phyloP scores from a whole-genome alignment of 805 yeast species.

The Myxozyma kluyveri region DNA sequence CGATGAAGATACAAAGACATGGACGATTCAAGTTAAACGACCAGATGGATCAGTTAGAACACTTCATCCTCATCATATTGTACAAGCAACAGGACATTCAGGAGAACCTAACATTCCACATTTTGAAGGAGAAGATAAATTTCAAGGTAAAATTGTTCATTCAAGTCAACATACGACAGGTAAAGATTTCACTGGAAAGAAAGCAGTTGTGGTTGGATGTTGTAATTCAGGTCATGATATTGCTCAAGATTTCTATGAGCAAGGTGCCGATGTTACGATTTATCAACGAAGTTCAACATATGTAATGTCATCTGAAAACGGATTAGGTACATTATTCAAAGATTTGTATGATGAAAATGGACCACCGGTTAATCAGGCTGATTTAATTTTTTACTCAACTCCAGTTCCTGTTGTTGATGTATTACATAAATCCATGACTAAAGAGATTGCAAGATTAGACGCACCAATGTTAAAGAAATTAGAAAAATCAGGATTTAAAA shows the following conservation, averaged over 20 bases:
- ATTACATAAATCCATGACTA: conserved; percentile 41
- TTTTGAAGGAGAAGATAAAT: conserved; percentile 40
- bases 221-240: conserved; percentile 48
- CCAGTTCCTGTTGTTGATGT: conserved; percentile 40
- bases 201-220: conserved; percentile 46
- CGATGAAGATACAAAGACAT: conserved; percentile 2
- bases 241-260: conserved; percentile 46
- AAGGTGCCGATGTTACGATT: conserved; percentile 45
- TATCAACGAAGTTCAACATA: conserved; percentile 46
- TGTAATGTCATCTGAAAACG: conserved; percentile 42
- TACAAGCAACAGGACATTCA: conserved; percentile 48
- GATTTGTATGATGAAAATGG: conserved; percentile 40
- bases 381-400: conserved; percentile 38
- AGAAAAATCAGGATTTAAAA: conserved; percentile 40
- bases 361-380: conserved; percentile 43
- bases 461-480: conserved; percentile 37
- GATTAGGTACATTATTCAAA: conserved; percentile 39
- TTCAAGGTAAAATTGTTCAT: conserved; percentile 44
- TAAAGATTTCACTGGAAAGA: conserved; percentile 42
- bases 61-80: conserved; percentile 41
- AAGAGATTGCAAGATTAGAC: conserved; percentile 40
- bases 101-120: conserved; percentile 46
- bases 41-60: not conserved
- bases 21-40: conserved; percentile 7
- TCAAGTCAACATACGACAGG: conserved; percentile 45